phyloP scores from a whole-genome alignment of 2,329 filamentous ascomycete species.

The Paecilomyces dactylethromorphus region DNA sequence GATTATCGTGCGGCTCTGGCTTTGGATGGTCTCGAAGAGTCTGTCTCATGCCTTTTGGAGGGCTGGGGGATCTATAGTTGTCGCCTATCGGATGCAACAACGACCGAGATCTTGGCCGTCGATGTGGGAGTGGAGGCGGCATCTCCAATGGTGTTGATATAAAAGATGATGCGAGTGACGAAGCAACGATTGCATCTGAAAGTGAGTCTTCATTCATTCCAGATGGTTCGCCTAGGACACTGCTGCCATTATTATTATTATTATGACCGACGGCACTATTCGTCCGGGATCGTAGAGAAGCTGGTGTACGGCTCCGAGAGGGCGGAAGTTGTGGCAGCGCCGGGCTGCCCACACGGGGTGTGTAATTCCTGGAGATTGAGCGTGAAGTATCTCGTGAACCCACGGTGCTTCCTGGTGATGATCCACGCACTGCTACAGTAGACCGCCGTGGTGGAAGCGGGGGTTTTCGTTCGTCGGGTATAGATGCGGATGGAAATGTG shows the following conservation, averaged over 20 bases:
- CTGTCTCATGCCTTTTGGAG: conserved; percentile 31
- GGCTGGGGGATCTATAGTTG: conserved; percentile 26
- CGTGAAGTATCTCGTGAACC: not conserved
- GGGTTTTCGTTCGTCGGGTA: conserved; percentile 14
- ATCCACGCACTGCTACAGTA: not conserved
- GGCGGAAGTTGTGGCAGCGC: not conserved
- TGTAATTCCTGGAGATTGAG: not conserved
- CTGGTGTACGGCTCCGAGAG: not conserved
- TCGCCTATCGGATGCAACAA: conserved; percentile 26
- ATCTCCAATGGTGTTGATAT: conserved; percentile 31
- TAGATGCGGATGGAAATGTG: conserved; percentile 10
- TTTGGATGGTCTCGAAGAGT: conserved; percentile 36
- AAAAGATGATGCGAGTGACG: conserved; percentile 38
- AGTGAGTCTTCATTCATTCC: conserved; percentile 31
- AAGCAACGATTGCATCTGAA: conserved; percentile 42
- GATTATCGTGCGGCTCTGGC: conserved; percentile 18
- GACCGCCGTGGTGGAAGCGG: conserved; percentile 19
- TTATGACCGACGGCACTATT: not conserved
- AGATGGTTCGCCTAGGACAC: conserved; percentile 8
- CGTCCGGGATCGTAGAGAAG: conserved; percentile 1
- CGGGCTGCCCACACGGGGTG: not conserved
- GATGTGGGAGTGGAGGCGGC: conserved; percentile 33
- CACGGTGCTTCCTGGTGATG: not conserved
- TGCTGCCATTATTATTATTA: not conserved
- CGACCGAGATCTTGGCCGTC: conserved; percentile 29